Conservation (phyloP, 2,329 filamentous ascomycete genomes). For the Myriangium duriaei region DNA sequence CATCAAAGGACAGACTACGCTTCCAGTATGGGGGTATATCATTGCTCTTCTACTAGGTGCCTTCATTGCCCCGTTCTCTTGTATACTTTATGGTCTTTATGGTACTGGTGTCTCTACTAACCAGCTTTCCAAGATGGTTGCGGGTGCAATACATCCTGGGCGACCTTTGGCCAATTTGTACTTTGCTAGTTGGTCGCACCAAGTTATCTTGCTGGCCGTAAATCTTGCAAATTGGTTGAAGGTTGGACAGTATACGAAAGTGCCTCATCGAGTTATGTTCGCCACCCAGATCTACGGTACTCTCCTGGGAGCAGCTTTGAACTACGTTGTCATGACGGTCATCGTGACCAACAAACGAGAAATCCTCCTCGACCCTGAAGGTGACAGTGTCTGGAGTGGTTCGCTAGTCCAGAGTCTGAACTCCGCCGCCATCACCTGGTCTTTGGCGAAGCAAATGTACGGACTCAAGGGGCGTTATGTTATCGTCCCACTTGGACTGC, state of each 20-base stretch:
- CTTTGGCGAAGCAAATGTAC: constrained; percentile 8
- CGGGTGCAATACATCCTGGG: constrained; percentile 29
- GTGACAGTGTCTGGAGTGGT: constrained; percentile 10
- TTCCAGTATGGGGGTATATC: constrained; percentile 24
- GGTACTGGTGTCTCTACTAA: constrained; percentile 48
- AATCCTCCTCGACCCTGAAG: constrained; percentile 9
- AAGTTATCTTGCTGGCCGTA: constrained; percentile 40
- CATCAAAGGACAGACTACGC: constrained; percentile 21
- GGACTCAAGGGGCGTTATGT: constrained; percentile 9
- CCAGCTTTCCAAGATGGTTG: constrained; percentile 46
- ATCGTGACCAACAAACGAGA: constrained; percentile 11
- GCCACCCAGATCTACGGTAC: constrained; percentile 45
- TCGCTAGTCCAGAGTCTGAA: constrained; percentile 7
- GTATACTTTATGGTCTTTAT: constrained; percentile 38
- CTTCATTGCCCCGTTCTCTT: constrained; percentile 36
- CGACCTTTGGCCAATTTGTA: constrained; percentile 6
- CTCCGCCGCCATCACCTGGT: constrained; percentile 9
- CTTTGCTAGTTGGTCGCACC: constrained; percentile 32
- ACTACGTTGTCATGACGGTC: constrained; percentile 42
- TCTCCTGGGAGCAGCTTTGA: constrained; percentile 40
- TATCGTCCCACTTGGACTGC: constrained; percentile 8
- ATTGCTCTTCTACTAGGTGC: constrained; percentile 15
- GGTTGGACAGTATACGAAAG: constrained; percentile 7
- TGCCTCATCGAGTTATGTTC: constrained; percentile 25
- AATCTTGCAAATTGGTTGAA: constrained; percentile 23